phyloP scores from a whole-genome alignment of 495 filamentous ascomycete species.

The Trichocladium uniseriatum region DNA sequence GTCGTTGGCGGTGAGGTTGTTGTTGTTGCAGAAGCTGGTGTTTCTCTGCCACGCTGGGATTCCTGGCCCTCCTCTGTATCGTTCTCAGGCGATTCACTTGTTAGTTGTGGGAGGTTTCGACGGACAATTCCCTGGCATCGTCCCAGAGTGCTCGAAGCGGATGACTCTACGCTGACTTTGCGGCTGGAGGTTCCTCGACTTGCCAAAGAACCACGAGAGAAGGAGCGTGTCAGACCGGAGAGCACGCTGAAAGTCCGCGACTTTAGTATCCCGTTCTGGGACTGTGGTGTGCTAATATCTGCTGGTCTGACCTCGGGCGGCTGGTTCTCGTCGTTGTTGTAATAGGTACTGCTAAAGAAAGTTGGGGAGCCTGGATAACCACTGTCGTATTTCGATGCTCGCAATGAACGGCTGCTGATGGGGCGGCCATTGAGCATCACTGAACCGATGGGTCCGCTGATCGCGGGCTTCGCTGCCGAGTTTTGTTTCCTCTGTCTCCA shows the following conservation, averaged over 20 bases:
- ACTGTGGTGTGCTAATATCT: conserved; percentile 6
- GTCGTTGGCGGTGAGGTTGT: neutral
- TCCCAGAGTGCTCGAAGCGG: neutral
- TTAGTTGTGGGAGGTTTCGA: neutral
- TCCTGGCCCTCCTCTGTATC: neutral
- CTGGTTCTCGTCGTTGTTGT: conserved; percentile 16
- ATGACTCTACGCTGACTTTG: conserved; percentile 12
- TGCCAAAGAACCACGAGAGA: conserved; percentile 27
- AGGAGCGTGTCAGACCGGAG: conserved; percentile 29
- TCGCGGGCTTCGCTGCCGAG: conserved; percentile 2
- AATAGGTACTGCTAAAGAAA: neutral
- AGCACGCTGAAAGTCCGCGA: conserved; percentile 34
- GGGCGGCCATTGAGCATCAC: conserved; percentile 11
- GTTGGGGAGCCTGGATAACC: neutral
- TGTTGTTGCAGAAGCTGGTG: neutral
- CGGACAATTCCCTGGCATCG: neutral
- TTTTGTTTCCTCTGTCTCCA: neutral
- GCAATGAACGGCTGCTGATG: neutral
- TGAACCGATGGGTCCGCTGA: conserved; percentile 9
- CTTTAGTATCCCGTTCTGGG: conserved; percentile 17
- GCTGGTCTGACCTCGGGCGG: neutral
- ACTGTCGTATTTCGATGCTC: neutral
- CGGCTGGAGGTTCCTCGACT: conserved; percentile 15
- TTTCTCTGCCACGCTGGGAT: neutral
- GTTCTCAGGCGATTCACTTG: neutral